Base-by-base conservation (phyloP, 495 filamentous ascomycete genomes). In the Penicillium pancosmium region DNA sequence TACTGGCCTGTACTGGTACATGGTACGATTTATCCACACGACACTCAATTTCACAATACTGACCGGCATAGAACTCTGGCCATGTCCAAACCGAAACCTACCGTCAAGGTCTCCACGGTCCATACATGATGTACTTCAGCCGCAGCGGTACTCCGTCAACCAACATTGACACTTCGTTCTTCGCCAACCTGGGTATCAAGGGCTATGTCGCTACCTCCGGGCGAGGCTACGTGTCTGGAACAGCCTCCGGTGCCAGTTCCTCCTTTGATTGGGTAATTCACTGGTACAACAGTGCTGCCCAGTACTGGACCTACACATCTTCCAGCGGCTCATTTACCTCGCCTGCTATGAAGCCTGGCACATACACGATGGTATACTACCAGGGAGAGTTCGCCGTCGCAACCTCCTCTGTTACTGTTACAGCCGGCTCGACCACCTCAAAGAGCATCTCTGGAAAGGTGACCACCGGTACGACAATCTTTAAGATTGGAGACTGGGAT, bases 301-400 rank as follows among this genome's bases (percentile, higher is more conserved):
- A 88, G 52, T 88, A 88, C 71, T 89, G 86, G 86, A 75, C 78
- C 6, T 80, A 81, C 60, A 80, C 83, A 5, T 65, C 69, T 4
- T 80, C 79, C 21, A 73, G 68, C 38, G 85, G 84, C 2, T 64
- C 65, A 4, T 89, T 86, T 67, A 84, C 79, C 8, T 88, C 86
- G 0, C 86, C 86, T 0, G 71, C 79, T 19, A 88, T 89, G 86
- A 88, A 88, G 64, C 78, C 84, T 0, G 86, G 86, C 5, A 83
- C 82, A 0, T 89, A 88, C 69, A 84, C 82, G 2, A 87, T 88
- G 84, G 79, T 83, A 5, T 77, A 88, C 21, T 89, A 88, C 68
- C 84, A 86, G 55, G 83, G 78, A 54, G 86, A 89, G 62, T 83
- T 78, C 69, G 73, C 77, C 25, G 82, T 87, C 4, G 84, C 82